Base-by-base conservation (phyloP, 805 yeast species). In the Candida pseudoglaebosa region DNA sequence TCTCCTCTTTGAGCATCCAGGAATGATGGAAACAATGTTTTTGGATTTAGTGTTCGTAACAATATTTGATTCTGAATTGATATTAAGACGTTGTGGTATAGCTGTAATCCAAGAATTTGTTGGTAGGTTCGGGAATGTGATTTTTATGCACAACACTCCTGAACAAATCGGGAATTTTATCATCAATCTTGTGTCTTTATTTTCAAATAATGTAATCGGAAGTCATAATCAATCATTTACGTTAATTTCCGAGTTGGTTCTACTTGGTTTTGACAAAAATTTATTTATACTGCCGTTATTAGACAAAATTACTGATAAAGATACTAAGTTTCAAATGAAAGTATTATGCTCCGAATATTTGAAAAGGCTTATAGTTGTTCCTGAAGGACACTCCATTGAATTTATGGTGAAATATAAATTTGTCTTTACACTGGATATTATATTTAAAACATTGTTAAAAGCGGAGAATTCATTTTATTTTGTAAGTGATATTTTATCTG, bases 61-160 rank as follows among this genome's bases (percentile, higher is more conserved):
- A 6, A 68, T 86, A 35, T 82, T 82, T 52, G 98, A 90, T 54
- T 62, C 70, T 16, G 96, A 89, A 39, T 63, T 87, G 14, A 71
- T 80, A 42, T 75, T 89, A 4, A 68, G 96, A 40, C 67, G 95
- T 41, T 90, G 96, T 13, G 82, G 90, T 1, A 69, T 87, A 4
- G 96, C 97, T 1, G 91, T 93, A 0, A 50, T 90, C 5, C 97
- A 90, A 53, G 98, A 90, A 51, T 68, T 84, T 12, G 55, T 87
- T 2, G 98, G 98, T 0, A 63, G 97, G 26, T 81, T 78, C 53
- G 85, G 85, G 1, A 61, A 60, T 9, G 22, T 40, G 21, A 40
- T 70, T 19, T 61, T 78, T 50, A 45, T 42, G 3, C 36, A 47
- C 4, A 15, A 36, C 15, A 48, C 49, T 10, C 46, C 24, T 1